A percentile compares a stretch with the other conserved stretches of the same genome.
phyloP scores from a whole-genome alignment of 2,329 filamentous ascomycete genomes.

The Bipolaris oryzae region DNA sequence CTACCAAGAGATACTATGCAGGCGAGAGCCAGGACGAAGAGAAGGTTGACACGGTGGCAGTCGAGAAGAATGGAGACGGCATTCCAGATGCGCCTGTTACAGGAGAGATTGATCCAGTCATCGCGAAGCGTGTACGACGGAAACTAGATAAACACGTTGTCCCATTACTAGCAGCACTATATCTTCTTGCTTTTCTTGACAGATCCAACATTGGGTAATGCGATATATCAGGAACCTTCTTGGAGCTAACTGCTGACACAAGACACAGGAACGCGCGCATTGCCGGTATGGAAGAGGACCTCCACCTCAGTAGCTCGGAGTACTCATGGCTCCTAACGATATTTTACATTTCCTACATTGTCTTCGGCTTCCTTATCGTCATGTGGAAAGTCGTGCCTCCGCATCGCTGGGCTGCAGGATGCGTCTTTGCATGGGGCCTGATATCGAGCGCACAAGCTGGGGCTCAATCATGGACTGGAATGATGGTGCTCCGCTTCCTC shows the following conservation, averaged over 20 bases:
- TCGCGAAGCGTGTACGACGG: conserved; percentile 35
- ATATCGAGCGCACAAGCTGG: conserved; percentile 43
- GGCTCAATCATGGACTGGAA: conserved; percentile 37
- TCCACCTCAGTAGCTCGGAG: conserved; percentile 30
- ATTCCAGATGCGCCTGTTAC: background rate
- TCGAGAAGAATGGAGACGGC: conserved; percentile 15
- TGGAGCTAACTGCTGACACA: background rate
- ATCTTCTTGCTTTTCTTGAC: conserved; percentile 46
- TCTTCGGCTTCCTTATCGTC: conserved; percentile 45
- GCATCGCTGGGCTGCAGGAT: conserved; percentile 45
- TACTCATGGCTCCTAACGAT: conserved; percentile 49
- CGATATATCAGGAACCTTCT: background rate
- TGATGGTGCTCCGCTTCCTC: conserved; percentile 46
- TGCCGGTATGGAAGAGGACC: conserved; percentile 48
- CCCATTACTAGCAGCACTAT: conserved; percentile 42
- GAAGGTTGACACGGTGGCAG: background rate
- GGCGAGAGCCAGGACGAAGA: background rate
- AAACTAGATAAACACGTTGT: conserved; percentile 42
- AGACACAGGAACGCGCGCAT: conserved; percentile 47
- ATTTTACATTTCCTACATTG: conserved; percentile 49
- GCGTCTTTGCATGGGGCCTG: conserved; percentile 45
- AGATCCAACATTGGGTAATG: conserved; percentile 48
- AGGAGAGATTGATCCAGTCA: conserved; percentile 21
- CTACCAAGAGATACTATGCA: background rate
- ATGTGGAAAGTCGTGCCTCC: conserved; percentile 48